Percentiles rank a stretch among this genome's conserved stretches.
Evolutionary conservation across 1,284 basidiomycete genomes (phyloP).

Genomic region (Microbotryum lychnidis-dioicae): DNA sequence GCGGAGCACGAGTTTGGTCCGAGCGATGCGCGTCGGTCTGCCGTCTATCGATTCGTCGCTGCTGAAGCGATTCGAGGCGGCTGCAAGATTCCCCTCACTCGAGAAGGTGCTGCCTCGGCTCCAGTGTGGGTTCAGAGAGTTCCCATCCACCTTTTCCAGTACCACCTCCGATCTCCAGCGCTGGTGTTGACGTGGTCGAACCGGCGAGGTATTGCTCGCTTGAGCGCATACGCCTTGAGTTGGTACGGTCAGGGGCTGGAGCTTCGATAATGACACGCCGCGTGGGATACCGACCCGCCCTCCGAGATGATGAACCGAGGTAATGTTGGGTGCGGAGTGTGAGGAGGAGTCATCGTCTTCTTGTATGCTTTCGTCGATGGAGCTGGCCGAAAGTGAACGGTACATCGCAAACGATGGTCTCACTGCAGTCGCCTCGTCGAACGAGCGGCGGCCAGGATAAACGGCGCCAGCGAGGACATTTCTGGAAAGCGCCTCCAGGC

Average conservation of each 20-base stretch:
- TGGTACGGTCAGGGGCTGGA: not conserved
- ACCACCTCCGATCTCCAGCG: slow-evolving; percentile 31
- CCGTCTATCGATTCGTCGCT: slow-evolving; percentile 41
- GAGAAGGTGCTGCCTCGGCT: slow-evolving; percentile 40
- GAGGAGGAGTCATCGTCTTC: not conserved
- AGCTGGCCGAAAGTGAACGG: not conserved
- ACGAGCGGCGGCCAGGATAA: slow-evolving; percentile 1
- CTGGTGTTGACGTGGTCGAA: slow-evolving; percentile 17
- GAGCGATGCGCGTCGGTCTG: slow-evolving; percentile 52
- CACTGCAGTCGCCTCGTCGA: not conserved
- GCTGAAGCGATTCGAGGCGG: no score
- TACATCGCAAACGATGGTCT: slow-evolving; percentile 6
- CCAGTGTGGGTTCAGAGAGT: not conserved
- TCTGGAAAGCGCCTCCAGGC: not conserved
- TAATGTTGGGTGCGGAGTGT: not conserved
- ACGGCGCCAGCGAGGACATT: not conserved
- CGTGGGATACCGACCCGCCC: not conserved
- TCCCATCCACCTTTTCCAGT: not conserved
- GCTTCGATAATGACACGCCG: not conserved
- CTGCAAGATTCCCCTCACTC: slow-evolving; percentile 58
- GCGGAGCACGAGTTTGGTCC: slow-evolving; percentile 67
- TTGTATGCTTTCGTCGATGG: not conserved
- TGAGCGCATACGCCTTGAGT: not conserved
- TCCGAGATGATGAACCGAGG: not conserved
- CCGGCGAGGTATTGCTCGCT: not conserved